Conservation (phyloP, 2,329 filamentous ascomycete genomes). For the Endoconidiophora laricicola region DNA sequence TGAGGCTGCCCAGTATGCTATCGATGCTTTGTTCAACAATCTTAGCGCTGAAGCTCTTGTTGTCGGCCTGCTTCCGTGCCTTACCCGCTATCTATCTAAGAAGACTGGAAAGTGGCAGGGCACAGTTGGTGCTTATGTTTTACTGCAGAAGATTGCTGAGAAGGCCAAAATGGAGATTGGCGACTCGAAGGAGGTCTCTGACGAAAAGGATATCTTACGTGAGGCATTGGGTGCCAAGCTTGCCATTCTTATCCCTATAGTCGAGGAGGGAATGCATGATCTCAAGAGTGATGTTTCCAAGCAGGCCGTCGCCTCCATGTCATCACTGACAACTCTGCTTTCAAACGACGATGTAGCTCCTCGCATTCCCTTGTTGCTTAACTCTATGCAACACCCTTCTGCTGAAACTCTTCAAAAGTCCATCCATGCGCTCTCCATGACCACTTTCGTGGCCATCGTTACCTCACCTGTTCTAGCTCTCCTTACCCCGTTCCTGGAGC, state of each 20-base stretch:
- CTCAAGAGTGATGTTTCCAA: slow-evolving; percentile 79
- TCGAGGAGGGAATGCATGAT: slow-evolving; percentile 91
- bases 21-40: slow-evolving; percentile 72
- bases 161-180: slow-evolving; percentile 79
- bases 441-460: slow-evolving; percentile 94
- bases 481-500: slow-evolving; percentile 84
- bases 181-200: slow-evolving; percentile 62
- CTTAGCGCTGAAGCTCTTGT: slow-evolving; percentile 72
- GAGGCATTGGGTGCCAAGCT: slow-evolving; percentile 81
- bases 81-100: slow-evolving; percentile 62
- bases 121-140: slow-evolving; percentile 66
- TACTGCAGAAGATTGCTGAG: slow-evolving; percentile 86
- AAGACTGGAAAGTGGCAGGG: slow-evolving; percentile 94
- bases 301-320: slow-evolving; percentile 86
- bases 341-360: slow-evolving; percentile 95
- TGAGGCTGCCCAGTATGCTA: slow-evolving; percentile 83
- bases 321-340: slow-evolving; percentile 69
- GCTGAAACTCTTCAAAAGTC: slow-evolving; percentile 81
- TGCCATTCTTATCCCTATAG: slow-evolving; percentile 74
- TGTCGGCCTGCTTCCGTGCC: slow-evolving; percentile 59
- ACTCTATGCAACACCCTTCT: slow-evolving; percentile 89
- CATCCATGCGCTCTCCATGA: slow-evolving; percentile 90
- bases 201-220: slow-evolving; percentile 74
- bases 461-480: slow-evolving; percentile 90
- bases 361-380: slow-evolving; percentile 77